Base-by-base conservation (phyloP, 2,329 filamentous ascomycete species). In the Arthroderma uncinatum region DNA sequence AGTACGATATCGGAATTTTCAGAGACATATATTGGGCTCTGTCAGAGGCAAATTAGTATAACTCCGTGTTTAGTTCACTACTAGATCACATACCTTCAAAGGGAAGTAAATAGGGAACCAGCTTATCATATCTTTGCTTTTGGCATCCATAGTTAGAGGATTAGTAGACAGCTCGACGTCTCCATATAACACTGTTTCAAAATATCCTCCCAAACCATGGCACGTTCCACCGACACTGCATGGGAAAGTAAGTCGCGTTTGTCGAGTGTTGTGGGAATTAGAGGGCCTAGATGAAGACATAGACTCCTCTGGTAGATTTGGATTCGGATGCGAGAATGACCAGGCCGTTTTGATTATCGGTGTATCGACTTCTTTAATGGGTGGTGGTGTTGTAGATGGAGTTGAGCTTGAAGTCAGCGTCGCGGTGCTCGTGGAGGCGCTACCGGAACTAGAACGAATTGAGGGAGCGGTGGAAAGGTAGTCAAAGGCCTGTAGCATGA, bases 61-160 rank as follows among this genome's bases (percentile, higher is more conserved):
- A 10, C 6, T 30, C 8, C n/a, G 5, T 23, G n/a, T 8, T 55
- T 16, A 48, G 8, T 39, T 21, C 14, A 12, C 1, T 37, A 37
- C 59, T 10, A 6, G n/a, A 10, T 16, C 28, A 50, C 81, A 67
- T 76, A 91, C 90, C 83, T 93, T 95, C 12, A 98, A 75, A 0
- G 94, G 93, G 68, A 98, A 98, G 75, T 92, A 96, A 30, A 98
- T 97, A 1, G 93, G 93, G 70, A 98, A 98, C 93, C 93, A 98
- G 57, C 89, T 95, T 62, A 96, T 95, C 94, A 98, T 98, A 65
- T 94, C 91, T 68, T 86, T 87, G 77, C 90, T 95, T 81, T 97
- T 97, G 58, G 77, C 76, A 57, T 93, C 89, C 73, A 98, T 97
- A 30, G 86, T 88, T 62, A 95, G 87, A 0, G 93, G 94, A 66